Evolutionary conservation across 805 yeast species (phyloP), one percentile per base, ranked within the genome.

Genomic region (Zygotorulaspora danielsina): DNA sequence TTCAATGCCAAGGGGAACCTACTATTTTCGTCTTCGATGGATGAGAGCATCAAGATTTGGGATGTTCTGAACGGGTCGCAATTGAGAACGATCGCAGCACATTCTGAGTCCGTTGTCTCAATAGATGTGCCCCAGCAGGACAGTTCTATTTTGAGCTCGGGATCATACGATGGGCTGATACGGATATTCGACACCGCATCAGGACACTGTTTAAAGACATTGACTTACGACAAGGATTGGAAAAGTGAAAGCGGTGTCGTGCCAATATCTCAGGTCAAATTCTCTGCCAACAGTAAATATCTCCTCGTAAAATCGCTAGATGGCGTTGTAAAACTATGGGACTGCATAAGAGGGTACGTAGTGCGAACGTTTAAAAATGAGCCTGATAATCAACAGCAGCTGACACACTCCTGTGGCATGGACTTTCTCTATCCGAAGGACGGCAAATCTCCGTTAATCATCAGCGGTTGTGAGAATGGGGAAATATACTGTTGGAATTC

Each of bases 1-100:
- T 90, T 80, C 66, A 84, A 78, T 46, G 61, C 69, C 27, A 81
- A 81, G 57, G 96, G 96, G 1, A 84, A 86, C 46, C 61, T 93
- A 16, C 58, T 93, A 11, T 78, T 84, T 17, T 76, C 89, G 30
- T 95, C 95, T 0, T 78, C 94, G 1, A 77, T 93, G 36, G 98
- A 90, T 61, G 97, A 90, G 57, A 86, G 90, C 36, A 80, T 93
- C 11, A 74, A 89, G 36, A 72, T 90, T 2, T 90, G 98, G 98
- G 96, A 90, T 61, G 75, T 82, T 2, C 32, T 63, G 18, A 50
- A 55, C 25, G 94, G 94, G 1, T 72, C 72, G 27, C 75, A 84
- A 40, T 64, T 87, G 51, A 79, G 83, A 54, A 85, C 94, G 0
- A 65, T 90, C 35, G 83, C 95, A 27, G 97, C 97, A 0, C 98